These are phyloP conservation scores for Arachnopeziza araneosa DNA, from an alignment of 2,329 filamentous ascomycete species.

Conservation along the genomic window DNA sequence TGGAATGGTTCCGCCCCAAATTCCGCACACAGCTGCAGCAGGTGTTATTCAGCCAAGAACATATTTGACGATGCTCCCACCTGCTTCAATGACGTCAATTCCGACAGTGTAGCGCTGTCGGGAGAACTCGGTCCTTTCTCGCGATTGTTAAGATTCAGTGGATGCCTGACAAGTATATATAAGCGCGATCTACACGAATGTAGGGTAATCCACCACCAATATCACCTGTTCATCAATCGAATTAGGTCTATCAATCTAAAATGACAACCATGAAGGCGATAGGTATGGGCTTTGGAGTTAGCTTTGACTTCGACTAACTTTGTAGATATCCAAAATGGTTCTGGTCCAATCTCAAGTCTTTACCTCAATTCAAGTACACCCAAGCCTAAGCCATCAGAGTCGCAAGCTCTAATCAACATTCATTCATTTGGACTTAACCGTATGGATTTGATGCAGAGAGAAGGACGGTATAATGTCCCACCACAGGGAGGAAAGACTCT, in stretches of 20 bases:
- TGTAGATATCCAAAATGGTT: constrained; percentile 46
- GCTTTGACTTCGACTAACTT: background rate
- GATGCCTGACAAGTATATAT: no score
- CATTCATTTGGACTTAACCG: constrained; percentile 82
- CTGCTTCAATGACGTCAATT: background rate
- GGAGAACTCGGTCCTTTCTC: background rate
- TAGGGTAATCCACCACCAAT: background rate
- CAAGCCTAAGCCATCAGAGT: constrained; percentile 44
- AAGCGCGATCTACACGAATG: no score
- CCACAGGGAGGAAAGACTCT: constrained; percentile 64
- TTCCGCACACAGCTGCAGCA: background rate
- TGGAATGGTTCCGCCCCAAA: background rate
- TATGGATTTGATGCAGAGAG: constrained; percentile 75
- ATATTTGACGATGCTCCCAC: background rate
- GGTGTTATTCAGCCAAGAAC: background rate
- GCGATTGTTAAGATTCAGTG: no score
- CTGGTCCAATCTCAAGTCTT: constrained; percentile 49
- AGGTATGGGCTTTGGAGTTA: background rate
- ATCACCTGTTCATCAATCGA: background rate
- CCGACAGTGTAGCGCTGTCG: background rate
- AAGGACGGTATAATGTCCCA: constrained; percentile 67
- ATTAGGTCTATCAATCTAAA: background rate
- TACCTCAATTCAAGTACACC: constrained; percentile 46
- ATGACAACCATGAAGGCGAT: background rate
- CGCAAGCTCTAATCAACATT: constrained; percentile 76